phyloP scores from a whole-genome alignment of 2,329 filamentous ascomycete species.

The Aspergillus novofumigatus region DNA sequence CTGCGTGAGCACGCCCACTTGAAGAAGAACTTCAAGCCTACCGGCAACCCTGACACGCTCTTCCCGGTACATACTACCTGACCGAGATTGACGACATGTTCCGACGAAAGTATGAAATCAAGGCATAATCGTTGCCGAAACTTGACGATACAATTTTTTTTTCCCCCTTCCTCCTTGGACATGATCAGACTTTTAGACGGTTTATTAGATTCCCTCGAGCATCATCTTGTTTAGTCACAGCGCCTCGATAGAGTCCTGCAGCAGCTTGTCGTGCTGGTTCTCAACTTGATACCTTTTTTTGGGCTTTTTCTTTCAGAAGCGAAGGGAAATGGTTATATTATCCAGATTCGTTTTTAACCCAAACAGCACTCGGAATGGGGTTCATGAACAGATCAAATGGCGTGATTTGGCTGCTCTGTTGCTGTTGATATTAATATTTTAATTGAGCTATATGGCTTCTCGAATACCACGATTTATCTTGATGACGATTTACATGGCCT shows the following conservation, averaged over 20 bases:
- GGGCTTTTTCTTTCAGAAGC: conserved; percentile 1
- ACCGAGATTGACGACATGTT: conserved; percentile 80
- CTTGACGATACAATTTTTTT: conserved; percentile 14
- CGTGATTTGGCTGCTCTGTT: conserved; percentile 2
- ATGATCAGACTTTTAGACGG: conserved; percentile 28
- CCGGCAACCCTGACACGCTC: conserved; percentile 65
- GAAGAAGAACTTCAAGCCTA: conserved; percentile 71
- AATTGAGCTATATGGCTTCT: conserved; percentile 6
- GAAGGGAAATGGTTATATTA: background rate
- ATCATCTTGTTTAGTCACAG: conserved; percentile 20
- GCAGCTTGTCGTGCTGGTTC: conserved; percentile 5
- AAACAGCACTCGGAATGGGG: conserved; percentile 15
- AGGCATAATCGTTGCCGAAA: conserved; percentile 52
- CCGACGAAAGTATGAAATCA: conserved; percentile 72
- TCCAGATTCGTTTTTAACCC: conserved; percentile 6
- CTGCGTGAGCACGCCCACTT: conserved; percentile 79
- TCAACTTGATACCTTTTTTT: conserved; percentile 1
- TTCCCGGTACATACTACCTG: conserved; percentile 70
- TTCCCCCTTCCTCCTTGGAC: conserved; percentile 22
- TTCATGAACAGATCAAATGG: conserved; percentile 1
- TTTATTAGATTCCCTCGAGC: conserved; percentile 33
- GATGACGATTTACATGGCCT: background rate
- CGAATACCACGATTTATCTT: background rate
- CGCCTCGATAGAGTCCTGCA: conserved; percentile 21
- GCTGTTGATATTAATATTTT: conserved; percentile 14